phyloP scores from a whole-genome alignment of 2,329 filamentous ascomycete genomes.

The Triangularia setosa region DNA sequence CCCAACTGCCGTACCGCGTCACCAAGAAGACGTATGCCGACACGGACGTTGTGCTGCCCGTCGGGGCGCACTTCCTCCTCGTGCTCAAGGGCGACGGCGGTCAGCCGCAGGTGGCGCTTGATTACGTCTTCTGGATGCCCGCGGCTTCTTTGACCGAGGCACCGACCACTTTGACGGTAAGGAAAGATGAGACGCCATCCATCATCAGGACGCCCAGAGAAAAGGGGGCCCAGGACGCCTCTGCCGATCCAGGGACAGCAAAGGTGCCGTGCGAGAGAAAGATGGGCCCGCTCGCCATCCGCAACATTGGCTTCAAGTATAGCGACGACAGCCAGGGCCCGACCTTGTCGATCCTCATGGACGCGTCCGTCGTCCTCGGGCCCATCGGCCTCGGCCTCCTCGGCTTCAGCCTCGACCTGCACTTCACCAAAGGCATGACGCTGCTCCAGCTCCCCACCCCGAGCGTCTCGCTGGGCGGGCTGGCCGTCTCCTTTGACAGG shows the following conservation, averaged over 20 bases:
- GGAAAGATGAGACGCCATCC: background rate
- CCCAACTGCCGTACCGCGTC: slow-evolving; percentile 1
- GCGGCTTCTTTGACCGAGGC: background rate
- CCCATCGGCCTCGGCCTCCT: slow-evolving; percentile 34
- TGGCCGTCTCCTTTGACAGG: slow-evolving; percentile 1
- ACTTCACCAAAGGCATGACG: background rate
- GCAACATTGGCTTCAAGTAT: slow-evolving; percentile 36
- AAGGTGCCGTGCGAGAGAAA: slow-evolving; percentile 31
- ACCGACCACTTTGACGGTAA: background rate
- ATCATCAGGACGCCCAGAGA: background rate
- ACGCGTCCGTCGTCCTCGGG: slow-evolving; percentile 35
- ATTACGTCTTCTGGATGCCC: slow-evolving; percentile 28
- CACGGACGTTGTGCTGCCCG: slow-evolving; percentile 21
- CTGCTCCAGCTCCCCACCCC: slow-evolving; percentile 16
- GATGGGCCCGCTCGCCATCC: slow-evolving; percentile 32
- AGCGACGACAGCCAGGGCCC: slow-evolving; percentile 24
- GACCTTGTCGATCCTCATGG: slow-evolving; percentile 27
- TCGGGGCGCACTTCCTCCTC: slow-evolving; percentile 29
- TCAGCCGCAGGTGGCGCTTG: slow-evolving; percentile 21
- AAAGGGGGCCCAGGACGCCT: background rate
- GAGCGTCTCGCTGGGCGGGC: background rate
- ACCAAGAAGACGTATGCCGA: slow-evolving; percentile 23
- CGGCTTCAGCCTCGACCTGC: slow-evolving; percentile 31
- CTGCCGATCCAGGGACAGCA: slow-evolving; percentile 10
- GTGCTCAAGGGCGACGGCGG: slow-evolving; percentile 18